Evolutionary conservation across 1,284 basidiomycete genomes (phyloP), one percentile per base, ranked within the genome.

Genomic region (Ganoderma sp.): DNA sequence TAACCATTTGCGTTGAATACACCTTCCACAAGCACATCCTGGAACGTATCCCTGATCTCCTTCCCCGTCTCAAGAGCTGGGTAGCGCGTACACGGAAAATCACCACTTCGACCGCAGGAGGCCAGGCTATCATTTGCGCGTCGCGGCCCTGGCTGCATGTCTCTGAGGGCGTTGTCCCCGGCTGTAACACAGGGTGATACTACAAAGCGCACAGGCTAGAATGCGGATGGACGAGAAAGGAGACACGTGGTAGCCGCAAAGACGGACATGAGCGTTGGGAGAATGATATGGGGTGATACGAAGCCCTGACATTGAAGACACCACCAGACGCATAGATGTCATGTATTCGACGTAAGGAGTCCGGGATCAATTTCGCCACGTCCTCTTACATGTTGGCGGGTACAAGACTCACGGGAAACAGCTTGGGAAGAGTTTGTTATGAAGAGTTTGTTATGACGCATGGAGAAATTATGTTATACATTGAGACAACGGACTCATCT

Each of bases 1-100:
- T 77, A 75, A 32, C 76, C 73, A 34, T 74, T 71, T 15, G 70
- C 63, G 39, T 74, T 74, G 63, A 74, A 74, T 1, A 74, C 69
- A 3, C 73, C 73, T 4, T 63, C 68, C 2, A 71, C 73, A 12
- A 74, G 61, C n/a, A 74, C 69, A 3, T 69, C 57, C 61, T 70
- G 48, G 67, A 73, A 64, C 1, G 62, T 63, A 8, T 67, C 63
- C 5, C 67, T 50, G 63, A 72, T 70, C 5, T 9, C 45, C 2
- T 67, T 67, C 22, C 71, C 45, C 42, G 75, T 75, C 59, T 73
- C 73, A 25, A 63, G 43, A 75, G 75, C 2, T 76, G 72, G 0
- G 73, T 75, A 19, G 74, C 74, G 12, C 75, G 71, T 8, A 75
- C 48, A 12, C 22, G 48, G 48, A 50, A 22, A 50, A 50, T n/a